Evolutionary conservation across 2,329 filamentous ascomycete species (phyloP).

Genomic region (Tolypocladium sp.): DNA sequence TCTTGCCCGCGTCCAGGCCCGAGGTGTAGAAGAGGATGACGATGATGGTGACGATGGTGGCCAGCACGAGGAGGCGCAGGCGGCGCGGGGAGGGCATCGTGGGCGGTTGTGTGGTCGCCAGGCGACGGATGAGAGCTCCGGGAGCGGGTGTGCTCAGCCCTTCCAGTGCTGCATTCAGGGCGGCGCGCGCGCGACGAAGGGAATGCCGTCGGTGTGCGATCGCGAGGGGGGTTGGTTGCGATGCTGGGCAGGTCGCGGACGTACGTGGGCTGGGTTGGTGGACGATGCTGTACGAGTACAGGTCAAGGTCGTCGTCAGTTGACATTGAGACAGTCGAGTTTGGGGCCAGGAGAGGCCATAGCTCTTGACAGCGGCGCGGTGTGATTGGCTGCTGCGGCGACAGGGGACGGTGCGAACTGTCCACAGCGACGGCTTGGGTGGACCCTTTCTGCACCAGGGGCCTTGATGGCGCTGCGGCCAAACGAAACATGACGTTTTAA

Average conservation of each 20-base stretch:
- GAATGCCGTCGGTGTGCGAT: background rate
- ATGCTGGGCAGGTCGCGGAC: background rate
- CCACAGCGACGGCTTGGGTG: background rate
- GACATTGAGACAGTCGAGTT: background rate
- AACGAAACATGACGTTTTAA: too few relatives aligned
- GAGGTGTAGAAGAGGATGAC: slow-evolving; percentile 65
- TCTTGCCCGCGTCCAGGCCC: slow-evolving; percentile 38
- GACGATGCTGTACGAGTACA: background rate
- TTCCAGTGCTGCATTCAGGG: background rate
- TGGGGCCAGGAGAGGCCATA: background rate
- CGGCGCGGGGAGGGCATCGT: slow-evolving; percentile 63
- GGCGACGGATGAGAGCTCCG: too few relatives aligned
- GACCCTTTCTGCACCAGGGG: too few relatives aligned
- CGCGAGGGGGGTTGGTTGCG: background rate
- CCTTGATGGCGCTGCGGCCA: too few relatives aligned
- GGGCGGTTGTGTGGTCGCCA: too few relatives aligned
- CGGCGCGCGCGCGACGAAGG: background rate
- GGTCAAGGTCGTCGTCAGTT: background rate
- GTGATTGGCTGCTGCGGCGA: background rate
- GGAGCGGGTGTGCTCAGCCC: background rate
- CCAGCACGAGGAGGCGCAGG: slow-evolving; percentile 55
- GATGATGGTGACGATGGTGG: slow-evolving; percentile 55
- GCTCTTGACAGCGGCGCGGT: background rate
- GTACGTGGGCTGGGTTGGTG: background rate
- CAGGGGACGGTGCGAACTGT: background rate